Conservation (phyloP, 352 stramenopile genomes). For the Vaucheria bursata region DNA sequence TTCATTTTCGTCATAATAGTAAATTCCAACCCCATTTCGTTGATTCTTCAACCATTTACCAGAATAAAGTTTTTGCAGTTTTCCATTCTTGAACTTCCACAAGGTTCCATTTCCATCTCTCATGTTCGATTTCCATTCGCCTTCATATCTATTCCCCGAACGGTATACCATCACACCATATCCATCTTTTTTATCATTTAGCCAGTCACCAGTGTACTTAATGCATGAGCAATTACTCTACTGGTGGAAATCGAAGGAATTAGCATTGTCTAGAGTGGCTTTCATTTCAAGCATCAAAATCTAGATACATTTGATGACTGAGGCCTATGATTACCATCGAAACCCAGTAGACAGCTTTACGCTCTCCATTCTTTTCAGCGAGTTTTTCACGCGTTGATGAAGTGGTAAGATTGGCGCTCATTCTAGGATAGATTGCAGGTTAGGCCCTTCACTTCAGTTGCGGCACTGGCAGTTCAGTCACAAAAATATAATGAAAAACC, state of each 20-base stretch:
- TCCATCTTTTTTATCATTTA: conserved; percentile 67
- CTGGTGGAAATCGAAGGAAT: too few relatives aligned
- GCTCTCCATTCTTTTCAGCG: conserved; percentile 39
- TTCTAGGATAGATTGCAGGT: too few relatives aligned
- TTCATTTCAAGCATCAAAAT: too few relatives aligned
- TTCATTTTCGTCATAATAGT: conserved; percentile 64
- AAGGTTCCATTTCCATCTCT: conserved; percentile 62
- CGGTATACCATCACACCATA: conserved; percentile 66
- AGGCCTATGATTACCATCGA: too few relatives aligned
- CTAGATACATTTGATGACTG: too few relatives aligned
- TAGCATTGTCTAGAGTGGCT: too few relatives aligned
- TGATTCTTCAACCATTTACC: conserved; percentile 66
- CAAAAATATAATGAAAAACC: too few relatives aligned
- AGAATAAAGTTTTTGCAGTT: conserved; percentile 67
- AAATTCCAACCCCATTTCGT: conserved; percentile 64
- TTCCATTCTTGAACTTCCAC: conserved; percentile 62
- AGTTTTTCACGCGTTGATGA: conserved; percentile 29
- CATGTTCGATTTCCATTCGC: conserved; percentile 58
- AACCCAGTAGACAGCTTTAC: conserved; percentile 42
- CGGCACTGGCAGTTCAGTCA: too few relatives aligned
- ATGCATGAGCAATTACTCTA: conserved; percentile 21
- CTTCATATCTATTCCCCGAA: conserved; percentile 74
- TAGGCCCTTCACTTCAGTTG: too few relatives aligned
- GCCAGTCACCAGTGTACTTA: conserved; percentile 60
- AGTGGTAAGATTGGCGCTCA: too few relatives aligned